Percentiles rank a stretch among this genome's conserved stretches.
phyloP scores from a whole-genome alignment of 139 green algal genomes.

The Haematococcus sp. region DNA sequence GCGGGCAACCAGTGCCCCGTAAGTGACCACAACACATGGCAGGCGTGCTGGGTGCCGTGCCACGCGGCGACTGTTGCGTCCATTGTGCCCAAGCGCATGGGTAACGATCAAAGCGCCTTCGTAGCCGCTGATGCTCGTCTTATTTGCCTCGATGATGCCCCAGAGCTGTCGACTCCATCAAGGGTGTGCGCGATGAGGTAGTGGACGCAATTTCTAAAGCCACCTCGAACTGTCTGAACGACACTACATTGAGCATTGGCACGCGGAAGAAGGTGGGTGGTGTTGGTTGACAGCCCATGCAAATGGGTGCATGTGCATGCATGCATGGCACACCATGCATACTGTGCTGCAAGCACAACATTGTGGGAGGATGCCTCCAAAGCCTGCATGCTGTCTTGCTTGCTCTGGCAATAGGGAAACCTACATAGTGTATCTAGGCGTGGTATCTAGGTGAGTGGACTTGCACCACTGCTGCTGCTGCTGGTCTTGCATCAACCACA shows the following conservation, averaged over 20 bases:
- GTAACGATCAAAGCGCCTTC: too few species aligned
- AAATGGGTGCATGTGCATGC: too few species aligned
- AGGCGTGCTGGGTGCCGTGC: too few species aligned
- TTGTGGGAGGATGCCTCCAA: background rate
- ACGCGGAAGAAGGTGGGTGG: background rate
- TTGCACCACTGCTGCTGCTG: background rate
- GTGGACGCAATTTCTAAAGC: constrained; percentile 59
- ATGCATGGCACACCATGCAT: background rate
- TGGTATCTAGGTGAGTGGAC: background rate
- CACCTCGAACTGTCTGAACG: constrained; percentile 47
- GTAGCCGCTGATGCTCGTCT: too few species aligned
- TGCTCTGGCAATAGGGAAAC: background rate
- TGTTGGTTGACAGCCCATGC: background rate
- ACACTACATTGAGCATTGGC: constrained; percentile 52
- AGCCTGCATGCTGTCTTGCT: background rate
- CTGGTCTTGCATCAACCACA: too few species aligned
- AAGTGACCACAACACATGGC: too few species aligned
- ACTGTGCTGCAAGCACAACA: background rate
- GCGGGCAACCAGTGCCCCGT: too few species aligned
- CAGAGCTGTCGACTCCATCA: constrained; percentile 50
- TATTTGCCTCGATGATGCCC: background rate
- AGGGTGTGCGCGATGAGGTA: constrained; percentile 54
- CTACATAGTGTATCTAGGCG: background rate
- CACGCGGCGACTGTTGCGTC: too few species aligned
- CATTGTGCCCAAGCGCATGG: too few species aligned